Conservation (phyloP, 2,329 filamentous ascomycete species). For the Sarocladiaceae sp. region DNA sequence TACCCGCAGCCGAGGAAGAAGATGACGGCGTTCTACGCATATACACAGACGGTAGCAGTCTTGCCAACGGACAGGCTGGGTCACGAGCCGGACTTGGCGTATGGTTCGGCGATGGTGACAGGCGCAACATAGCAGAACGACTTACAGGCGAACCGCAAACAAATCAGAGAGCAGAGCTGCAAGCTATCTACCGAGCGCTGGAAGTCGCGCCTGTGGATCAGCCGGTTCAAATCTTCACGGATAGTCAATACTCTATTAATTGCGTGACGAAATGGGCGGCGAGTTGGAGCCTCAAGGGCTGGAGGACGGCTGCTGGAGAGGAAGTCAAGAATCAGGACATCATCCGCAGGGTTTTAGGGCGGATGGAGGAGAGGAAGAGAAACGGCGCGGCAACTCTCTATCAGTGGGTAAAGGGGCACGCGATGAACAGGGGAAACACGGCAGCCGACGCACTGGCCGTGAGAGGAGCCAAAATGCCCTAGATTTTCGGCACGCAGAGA, state of each 20-base stretch:
- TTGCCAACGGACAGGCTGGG: conserved; percentile 52
- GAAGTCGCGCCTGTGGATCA: conserved; percentile 67
- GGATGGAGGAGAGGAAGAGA: conserved; percentile 65
- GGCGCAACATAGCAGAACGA: conserved; percentile 68
- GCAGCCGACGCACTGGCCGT: conserved; percentile 78
- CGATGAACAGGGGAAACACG: conserved; percentile 66
- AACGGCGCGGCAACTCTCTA: conserved; percentile 63
- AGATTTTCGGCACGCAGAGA: neutral
- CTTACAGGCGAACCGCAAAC: conserved; percentile 74
- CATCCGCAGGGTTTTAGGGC: conserved; percentile 65
- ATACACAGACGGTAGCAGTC: conserved; percentile 61
- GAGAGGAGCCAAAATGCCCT: conserved; percentile 27
- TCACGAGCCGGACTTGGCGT: conserved; percentile 59
- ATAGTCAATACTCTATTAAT: conserved; percentile 86
- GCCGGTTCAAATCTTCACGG: conserved; percentile 74
- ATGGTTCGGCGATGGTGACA: conserved; percentile 54
- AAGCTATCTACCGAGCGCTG: conserved; percentile 78
- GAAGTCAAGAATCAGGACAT: conserved; percentile 85
- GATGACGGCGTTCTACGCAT: conserved; percentile 34
- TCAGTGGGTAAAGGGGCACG: conserved; percentile 88
- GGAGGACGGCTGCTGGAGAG: conserved; percentile 68
- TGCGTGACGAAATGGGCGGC: conserved; percentile 81
- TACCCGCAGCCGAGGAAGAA: too few species aligned
- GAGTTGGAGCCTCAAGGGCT: conserved; percentile 71
- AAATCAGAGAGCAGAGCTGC: conserved; percentile 94